These are phyloP conservation scores for Durusdinium trenchii DNA, from an alignment of 73 alveolate species.

Conservation along the genomic window DNA sequence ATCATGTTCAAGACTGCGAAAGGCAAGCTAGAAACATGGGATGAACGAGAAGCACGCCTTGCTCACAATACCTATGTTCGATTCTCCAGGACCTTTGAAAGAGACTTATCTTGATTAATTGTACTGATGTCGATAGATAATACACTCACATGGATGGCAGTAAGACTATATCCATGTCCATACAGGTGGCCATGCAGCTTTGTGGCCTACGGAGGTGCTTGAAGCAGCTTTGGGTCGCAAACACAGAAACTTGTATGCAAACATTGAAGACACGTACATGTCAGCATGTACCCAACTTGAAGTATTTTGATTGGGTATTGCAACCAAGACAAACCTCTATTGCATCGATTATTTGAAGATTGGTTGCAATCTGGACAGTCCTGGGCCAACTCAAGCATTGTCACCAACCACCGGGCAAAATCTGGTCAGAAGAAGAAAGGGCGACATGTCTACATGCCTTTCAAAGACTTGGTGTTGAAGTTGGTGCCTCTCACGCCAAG, in stretches of 20 bases:
- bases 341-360: background rate
- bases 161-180: too few species aligned
- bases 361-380: background rate
- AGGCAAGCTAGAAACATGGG: background rate
- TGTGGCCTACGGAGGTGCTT: background rate
- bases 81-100: background rate
- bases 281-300: background rate
- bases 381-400: conserved; percentile 11
- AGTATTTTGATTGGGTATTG: background rate
- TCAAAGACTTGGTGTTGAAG: background rate
- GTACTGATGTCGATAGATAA: background rate
- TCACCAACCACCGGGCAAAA: background rate
- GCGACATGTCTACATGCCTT: background rate
- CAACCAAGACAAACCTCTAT: background rate
- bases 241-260: background rate
- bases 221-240: background rate
- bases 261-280: background rate
- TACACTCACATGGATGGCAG: too few species aligned
- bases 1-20: background rate
- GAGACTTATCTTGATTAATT: background rate
- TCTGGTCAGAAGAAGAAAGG: background rate
- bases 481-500: background rate
- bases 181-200: background rate
- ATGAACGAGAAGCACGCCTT: background rate
- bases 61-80: background rate